Evolutionary conservation across 441 rosid genomes (phyloP), one percentile per base, ranked within the genome.

Genomic region (Biscutella laevigata): DNA sequence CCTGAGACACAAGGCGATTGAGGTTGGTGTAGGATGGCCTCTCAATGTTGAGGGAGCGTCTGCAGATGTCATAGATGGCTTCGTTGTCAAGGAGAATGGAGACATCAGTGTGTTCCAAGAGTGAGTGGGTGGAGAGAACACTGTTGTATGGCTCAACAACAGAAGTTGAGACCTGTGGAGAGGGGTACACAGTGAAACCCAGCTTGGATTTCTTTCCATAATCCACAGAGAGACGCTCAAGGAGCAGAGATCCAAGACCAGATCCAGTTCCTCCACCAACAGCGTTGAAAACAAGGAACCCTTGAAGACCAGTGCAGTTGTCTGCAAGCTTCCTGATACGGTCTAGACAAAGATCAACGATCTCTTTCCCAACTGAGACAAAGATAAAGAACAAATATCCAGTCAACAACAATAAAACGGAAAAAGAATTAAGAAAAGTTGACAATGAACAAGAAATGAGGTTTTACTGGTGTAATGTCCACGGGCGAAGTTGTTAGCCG

Each of bases 1-100:
- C 90, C 94, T 87, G 96, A 40, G 96, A 87, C 14, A 87, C 80
- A 4, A 87, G 88, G n/a, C 96, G 76, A 64, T 86, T 86, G 2
- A 86, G 85, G 62, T 86, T 83, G 66, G 87, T 82, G 75, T 86
- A 86, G 29, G 95, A 82, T 20, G 94, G 96, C 11, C 96, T 71
- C 64, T 87, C 96, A 12, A 87, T 84, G 73, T 75, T 88, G 36
- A 87, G 82, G 10, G 95, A 87, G 34, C 90, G 84, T 73, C 86
- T 87, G 74, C 94, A 87, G 72, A 86, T 86, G 34, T 86, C 90
- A 44, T 87, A 87, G 45, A 86, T 86, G 21, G 92, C 95, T 67
- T 86, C 92, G 10, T 86, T 83, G 68, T 86, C 92, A 2, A 86
- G 95, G 29, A 87, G 87, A 55, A 87, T 84, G 5, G 95, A 74